phyloP scores from a whole-genome alignment of 2,329 filamentous ascomycete genomes.

The Fusarium mundagurra region DNA sequence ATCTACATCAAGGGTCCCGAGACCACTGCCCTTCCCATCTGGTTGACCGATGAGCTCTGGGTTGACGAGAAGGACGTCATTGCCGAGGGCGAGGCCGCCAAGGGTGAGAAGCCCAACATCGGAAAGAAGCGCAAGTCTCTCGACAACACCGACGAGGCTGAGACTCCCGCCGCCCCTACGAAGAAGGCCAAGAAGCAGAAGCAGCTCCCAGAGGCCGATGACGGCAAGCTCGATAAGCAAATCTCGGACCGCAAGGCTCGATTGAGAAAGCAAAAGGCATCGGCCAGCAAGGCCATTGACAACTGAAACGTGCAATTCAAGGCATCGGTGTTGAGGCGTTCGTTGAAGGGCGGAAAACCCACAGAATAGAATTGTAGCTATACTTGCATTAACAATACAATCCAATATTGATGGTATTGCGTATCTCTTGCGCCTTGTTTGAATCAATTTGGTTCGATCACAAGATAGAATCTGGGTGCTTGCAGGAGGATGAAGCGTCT shows the following conservation, averaged over 20 bases:
- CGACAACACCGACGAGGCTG: conserved; percentile 53
- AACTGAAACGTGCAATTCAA: conserved; percentile 47
- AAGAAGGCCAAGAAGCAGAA: conserved; percentile 51
- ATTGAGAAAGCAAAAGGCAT: conserved; percentile 68
- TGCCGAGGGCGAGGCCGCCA: conserved; percentile 63
- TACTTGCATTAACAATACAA: conserved; percentile 34
- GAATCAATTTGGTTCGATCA: background rate
- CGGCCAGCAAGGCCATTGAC: conserved; percentile 62
- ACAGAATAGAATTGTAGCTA: conserved; percentile 34
- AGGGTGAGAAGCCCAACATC: conserved; percentile 63
- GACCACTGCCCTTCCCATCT: conserved; percentile 91
- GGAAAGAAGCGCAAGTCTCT: conserved; percentile 72
- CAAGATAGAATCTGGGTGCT: background rate
- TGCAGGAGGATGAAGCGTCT: background rate
- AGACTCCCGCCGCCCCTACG: conserved; percentile 52
- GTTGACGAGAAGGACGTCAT: conserved; percentile 79
- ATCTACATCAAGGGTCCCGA: conserved; percentile 92
- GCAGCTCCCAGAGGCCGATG: conserved; percentile 57
- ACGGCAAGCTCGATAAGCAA: conserved; percentile 65
- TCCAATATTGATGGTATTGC: conserved; percentile 35
- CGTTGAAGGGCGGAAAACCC: conserved; percentile 43
- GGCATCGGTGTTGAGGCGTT: conserved; percentile 50
- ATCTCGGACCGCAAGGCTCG: conserved; percentile 68
- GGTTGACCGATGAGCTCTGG: conserved; percentile 94
- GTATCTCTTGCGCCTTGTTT: conserved; percentile 5